These are phyloP conservation scores for Entophlyctis luteolus DNA, from an alignment of 192 early-diverging fungal genomes.

Conservation along the genomic window DNA sequence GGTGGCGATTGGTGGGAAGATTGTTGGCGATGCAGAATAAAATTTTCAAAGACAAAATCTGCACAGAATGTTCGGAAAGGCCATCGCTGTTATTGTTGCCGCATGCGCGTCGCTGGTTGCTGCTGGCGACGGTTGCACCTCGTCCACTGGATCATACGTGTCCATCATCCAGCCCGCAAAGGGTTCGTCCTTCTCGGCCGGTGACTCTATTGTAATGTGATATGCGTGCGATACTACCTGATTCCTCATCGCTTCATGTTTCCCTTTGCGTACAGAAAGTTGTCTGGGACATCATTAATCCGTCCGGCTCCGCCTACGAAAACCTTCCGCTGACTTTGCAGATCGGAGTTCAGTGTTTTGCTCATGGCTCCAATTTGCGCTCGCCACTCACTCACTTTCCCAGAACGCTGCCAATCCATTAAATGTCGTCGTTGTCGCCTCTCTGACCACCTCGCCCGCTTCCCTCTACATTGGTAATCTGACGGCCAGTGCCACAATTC, in stretches of 20 bases:
- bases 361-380: neutral
- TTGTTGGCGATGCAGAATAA: too few species aligned
- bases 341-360: neutral
- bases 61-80: too few species aligned
- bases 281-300: neutral
- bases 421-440: neutral
- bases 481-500: neutral
- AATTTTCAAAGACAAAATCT: too few species aligned
- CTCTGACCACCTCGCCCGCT: neutral
- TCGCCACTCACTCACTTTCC: neutral
- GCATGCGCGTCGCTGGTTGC: neutral
- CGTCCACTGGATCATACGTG: neutral
- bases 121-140: neutral
- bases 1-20: too few species aligned
- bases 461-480: neutral
- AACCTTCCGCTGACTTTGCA: neutral
- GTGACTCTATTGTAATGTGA: neutral
- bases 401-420: conserved; percentile 9
- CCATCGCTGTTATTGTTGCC: too few species aligned
- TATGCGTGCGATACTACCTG: too few species aligned
- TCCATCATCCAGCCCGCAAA: neutral
- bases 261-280: neutral
- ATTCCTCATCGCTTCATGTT: neutral
- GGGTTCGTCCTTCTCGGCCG: neutral
- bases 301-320: neutral